Evolutionary conservation across 2,329 filamentous ascomycete species (phyloP), one percentile per base, ranked within the genome.

Genomic region (Albophoma yamanashiensis): DNA sequence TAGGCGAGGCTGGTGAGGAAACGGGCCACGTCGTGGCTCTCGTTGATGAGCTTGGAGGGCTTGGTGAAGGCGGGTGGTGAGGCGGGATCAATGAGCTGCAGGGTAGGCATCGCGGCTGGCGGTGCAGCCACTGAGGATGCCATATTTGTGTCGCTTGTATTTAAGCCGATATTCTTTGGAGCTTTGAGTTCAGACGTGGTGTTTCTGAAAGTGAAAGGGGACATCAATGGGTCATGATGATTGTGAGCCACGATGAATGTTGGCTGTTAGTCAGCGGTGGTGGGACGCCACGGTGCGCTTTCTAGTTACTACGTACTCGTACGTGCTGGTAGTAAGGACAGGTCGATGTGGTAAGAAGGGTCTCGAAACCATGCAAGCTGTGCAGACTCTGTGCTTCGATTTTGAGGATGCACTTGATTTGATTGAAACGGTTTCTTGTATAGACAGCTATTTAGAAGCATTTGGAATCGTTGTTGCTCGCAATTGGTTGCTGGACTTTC

Each of bases 1-100:
- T 97, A 97, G 53, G 91, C 94, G 65, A 83, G 84, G 56, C 90
- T 92, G 11, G 81, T 82, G 58, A 96, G 83, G 73, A 97, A 99
- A 63, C 82, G 83, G 25, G 83, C 74, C 59, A 99, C 89, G 79
- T 97, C 92, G 62, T 87, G 78, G 60, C 88, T 88, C 67, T 94
- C 89, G 75, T 96, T 82, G 76, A 99, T 99, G 68, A 81, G 81
- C 74, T 97, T 99, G 60, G 72, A 70, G 0, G 94, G 94, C 50
- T 78, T 76, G 58, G 78, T 70, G 73, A 96, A 97, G 36, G 66
- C n/a, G n/a, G 63, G 68, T 39, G 78, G 71, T 25, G 74, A 72
- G 22, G 73, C 70, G 22, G 73, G 68, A 68, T 84, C 78, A 56
- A 89, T 74, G n/a, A 76, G 64, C 61, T 76, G 72, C 50, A 84